phyloP scores from a whole-genome alignment of 1,284 basidiomycete genomes.

The Malassezia sympodialis region DNA sequence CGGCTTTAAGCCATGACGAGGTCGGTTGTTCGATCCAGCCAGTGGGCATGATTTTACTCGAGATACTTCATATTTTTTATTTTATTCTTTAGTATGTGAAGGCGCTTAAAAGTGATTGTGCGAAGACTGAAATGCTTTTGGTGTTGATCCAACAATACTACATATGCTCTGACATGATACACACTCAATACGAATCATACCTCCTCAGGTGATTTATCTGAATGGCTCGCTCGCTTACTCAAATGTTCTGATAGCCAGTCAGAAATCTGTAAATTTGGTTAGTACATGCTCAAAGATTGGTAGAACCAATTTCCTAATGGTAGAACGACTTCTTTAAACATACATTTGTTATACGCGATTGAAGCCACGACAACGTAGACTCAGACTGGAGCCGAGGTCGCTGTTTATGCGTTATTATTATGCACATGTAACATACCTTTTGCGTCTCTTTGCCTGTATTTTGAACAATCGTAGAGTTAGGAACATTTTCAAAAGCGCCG shows the following conservation, averaged over 20 bases:
- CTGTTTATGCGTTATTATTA: neutral
- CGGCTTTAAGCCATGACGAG: constrained; percentile 13
- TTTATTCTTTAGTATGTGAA: neutral
- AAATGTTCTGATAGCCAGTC: neutral
- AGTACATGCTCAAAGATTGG: neutral
- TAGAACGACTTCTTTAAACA: neutral
- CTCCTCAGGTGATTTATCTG: neutral
- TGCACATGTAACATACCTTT: neutral
- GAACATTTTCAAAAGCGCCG: neutral
- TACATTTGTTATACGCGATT: constrained; percentile 1
- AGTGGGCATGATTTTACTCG: constrained; percentile 12
- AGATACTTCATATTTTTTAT: neutral
- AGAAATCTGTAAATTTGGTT: neutral
- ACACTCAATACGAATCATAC: neutral
- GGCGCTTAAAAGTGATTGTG: too few relatives aligned
- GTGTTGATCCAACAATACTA: neutral
- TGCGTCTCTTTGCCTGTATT: neutral
- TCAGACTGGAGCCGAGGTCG: neutral
- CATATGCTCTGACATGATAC: neutral
- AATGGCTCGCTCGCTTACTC: neutral
- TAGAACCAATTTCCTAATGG: neutral
- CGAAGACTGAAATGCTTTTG: too few relatives aligned
- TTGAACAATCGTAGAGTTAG: neutral
- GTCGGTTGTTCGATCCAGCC: constrained; percentile 23
- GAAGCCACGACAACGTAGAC: constrained; percentile 1